A percentile compares a stretch with the other conserved stretches of the same genome.
Evolutionary conservation across 805 yeast genomes (phyloP).

Genomic region (Candida michaelii): DNA sequence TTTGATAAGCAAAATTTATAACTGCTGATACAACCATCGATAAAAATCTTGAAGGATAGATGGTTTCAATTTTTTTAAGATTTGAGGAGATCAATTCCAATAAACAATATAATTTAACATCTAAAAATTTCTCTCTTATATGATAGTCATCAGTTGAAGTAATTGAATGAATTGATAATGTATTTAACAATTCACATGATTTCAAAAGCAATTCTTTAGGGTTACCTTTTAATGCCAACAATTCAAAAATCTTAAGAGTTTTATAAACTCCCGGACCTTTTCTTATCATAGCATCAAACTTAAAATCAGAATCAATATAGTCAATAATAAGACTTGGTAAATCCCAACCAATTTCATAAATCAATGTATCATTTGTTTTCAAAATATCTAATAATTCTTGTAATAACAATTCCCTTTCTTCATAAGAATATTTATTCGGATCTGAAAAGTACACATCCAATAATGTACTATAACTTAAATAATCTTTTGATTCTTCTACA

Average conservation of each 20-base stretch:
- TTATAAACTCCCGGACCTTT: constrained; percentile 38
- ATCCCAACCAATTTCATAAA: constrained; percentile 86
- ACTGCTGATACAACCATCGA: constrained; percentile 64
- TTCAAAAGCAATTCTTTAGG: constrained; percentile 78
- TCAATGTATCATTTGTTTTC: constrained; percentile 44
- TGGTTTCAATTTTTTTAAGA: constrained; percentile 60
- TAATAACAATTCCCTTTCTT: constrained; percentile 53
- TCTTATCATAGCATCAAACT: constrained; percentile 28
- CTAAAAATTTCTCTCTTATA: constrained; percentile 35
- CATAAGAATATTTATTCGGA: constrained; percentile 43
- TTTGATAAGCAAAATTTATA: constrained; percentile 49
- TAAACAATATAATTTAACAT: constrained; percentile 61
- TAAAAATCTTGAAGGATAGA: constrained; percentile 78
- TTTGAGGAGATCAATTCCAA: constrained; percentile 64
- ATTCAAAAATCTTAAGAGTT: constrained; percentile 54
- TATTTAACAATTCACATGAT: constrained; percentile 60
- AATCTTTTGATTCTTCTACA: constrained; percentile 53
- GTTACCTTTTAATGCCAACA: constrained; percentile 68
- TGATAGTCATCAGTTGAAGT: constrained; percentile 12
- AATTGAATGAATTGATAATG: constrained; percentile 27
- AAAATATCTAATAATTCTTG: constrained; percentile 45
- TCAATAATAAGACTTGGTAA: constrained; percentile 67
- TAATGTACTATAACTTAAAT: constrained; percentile 68
- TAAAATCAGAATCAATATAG: constrained; percentile 45
- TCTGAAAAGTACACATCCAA: constrained; percentile 59